phyloP scores from a whole-genome alignment of 2,329 filamentous ascomycete species.

The Scedosporium dehoogii region DNA sequence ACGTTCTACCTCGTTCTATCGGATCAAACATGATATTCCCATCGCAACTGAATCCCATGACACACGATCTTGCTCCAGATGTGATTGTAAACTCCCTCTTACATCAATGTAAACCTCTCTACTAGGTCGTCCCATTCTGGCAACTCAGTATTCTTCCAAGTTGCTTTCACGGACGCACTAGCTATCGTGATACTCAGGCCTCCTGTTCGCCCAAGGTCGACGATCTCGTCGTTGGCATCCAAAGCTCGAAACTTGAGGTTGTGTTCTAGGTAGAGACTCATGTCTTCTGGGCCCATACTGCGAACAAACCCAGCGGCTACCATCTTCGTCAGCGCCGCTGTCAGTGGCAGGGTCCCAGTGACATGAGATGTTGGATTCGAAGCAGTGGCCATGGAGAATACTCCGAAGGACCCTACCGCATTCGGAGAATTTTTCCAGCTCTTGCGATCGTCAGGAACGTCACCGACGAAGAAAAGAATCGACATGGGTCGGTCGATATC shows the following conservation, averaged over 20 bases:
- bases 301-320: slow-evolving; percentile 16
- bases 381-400: slow-evolving; percentile 33
- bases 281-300: neutral
- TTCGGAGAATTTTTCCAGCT: slow-evolving; percentile 43
- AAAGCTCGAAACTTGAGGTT: neutral
- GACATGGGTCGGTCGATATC: slow-evolving; percentile 49
- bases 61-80: neutral
- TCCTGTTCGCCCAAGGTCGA: neutral
- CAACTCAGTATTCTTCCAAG: neutral
- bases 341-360: slow-evolving; percentile 37
- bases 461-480: slow-evolving; percentile 60
- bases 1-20: neutral
- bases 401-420: slow-evolving; percentile 51
- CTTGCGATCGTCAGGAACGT: slow-evolving; percentile 29
- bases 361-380: slow-evolving; percentile 15
- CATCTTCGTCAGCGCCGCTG: slow-evolving; percentile 34
- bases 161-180: neutral
- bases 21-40: neutral
- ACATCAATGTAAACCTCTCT: neutral
- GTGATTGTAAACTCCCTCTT: neutral
- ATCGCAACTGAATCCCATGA: neutral
- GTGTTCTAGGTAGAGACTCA: neutral
- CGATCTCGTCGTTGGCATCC: slow-evolving; percentile 3
- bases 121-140: neutral
- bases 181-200: slow-evolving; percentile 1